These are phyloP conservation scores for Eimeria acervulina DNA, from an alignment of 169 alveolate genomes.

Conservation along the genomic window DNA sequence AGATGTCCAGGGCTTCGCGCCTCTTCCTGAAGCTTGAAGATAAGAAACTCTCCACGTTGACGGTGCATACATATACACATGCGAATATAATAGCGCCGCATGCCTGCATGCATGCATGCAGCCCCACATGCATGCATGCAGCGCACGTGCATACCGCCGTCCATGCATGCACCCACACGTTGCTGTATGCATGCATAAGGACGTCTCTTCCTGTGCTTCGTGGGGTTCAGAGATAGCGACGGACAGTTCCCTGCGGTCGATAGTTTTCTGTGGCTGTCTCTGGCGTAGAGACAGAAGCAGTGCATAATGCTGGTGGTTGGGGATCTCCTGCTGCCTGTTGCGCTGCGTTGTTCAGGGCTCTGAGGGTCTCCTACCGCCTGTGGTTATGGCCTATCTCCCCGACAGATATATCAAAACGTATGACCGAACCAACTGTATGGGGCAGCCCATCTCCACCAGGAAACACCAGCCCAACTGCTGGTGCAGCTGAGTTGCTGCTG, in stretches of 20 bases:
- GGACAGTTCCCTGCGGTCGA: no score
- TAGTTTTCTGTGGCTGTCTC: no score
- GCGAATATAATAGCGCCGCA: no score
- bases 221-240: no score
- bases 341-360: constrained; percentile 1
- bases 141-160: not conserved
- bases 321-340: no score
- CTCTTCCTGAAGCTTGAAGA: not conserved
- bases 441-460: constrained; percentile 16
- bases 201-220: not conserved
- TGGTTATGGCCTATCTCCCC: constrained; percentile 36
- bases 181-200: not conserved
- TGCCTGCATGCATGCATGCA: not conserved
- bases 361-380: constrained; percentile 27
- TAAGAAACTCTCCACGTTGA: not conserved
- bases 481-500: not conserved
- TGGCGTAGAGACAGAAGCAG: no score
- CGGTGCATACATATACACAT: not conserved
- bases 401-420: constrained; percentile 66
- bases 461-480: not conserved
- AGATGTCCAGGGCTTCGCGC: constrained; percentile 41
- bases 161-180: not conserved
- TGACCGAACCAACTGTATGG: constrained; percentile 57
- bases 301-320: not conserved
- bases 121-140: not conserved